Base-by-base conservation (phyloP, 805 yeast genomes). In the Ogataea naganishii region DNA sequence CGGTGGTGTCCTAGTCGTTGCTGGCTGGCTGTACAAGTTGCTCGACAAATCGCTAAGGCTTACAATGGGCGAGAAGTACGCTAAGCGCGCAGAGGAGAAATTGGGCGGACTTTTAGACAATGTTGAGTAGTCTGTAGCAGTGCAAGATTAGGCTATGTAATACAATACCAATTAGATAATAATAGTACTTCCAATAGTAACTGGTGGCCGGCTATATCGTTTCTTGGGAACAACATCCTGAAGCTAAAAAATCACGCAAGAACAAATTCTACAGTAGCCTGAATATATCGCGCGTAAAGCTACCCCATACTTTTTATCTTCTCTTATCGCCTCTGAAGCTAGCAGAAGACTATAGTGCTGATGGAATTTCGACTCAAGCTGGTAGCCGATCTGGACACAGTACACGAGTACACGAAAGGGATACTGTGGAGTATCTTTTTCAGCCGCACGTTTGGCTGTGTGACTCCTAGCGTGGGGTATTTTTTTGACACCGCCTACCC, bases 1-100 rank as follows among this genome's bases (percentile, higher is more conserved):
- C 14, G 95, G 96, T 10, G 96, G 96, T 9, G 55, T 85, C 10
- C 61, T 82, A 33, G 75, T 85, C 15, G 58, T 75, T 23, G 79
- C 79, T 0, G 70, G 78, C 12, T 84, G 86, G 75, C 23, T 66
- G 3, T 81, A 72, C 52, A 66, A 69, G 41, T 49, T 68, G 4
- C 47, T 66, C 15, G 94, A 82, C 41, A 66, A 64, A 41, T 23
- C 68, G n/a, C 46, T 80, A 20, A 45, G 62, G 6, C n/a, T 65
- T 2, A 24, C 64, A 0, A 66, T 74, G 43, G 94, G 94, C 11
- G 72, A 72, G 40, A 75, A 63, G 47, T 70, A 49, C 35, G 64
- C 58, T 8, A 62, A 59, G 11, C 53, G 67, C 38, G 74, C 71
- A 24, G 64, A 66, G 13, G 79, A 72, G 41, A 56, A 52, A 23